Percentiles rank a stretch among this genome's conserved stretches.
phyloP scores from a whole-genome alignment of 2,329 filamentous ascomycete genomes.

The Hypoxylon sp. region DNA sequence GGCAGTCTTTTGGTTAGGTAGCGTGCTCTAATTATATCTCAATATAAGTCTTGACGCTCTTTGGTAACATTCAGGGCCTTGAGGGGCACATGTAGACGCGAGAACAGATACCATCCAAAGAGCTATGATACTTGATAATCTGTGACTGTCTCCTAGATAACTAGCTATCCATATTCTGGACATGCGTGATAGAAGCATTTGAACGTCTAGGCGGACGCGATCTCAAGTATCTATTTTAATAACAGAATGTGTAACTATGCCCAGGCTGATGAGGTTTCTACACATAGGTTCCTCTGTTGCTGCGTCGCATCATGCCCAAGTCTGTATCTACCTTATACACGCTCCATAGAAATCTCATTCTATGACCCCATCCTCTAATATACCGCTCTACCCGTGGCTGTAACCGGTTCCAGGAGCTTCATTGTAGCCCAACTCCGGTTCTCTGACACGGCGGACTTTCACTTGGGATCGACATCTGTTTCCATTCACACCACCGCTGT shows the following conservation, averaged over 20 bases:
- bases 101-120: neutral
- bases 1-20: neutral
- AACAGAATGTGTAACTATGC: neutral
- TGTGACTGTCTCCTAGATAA: neutral
- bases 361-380: neutral
- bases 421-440: neutral
- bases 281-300: too few species aligned
- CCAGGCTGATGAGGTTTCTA: too few species aligned
- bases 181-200: neutral
- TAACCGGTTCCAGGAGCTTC: neutral
- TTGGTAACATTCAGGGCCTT: neutral
- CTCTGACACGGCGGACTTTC: neutral
- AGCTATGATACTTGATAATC: neutral
- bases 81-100: neutral
- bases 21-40: neutral
- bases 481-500: neutral
- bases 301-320: neutral
- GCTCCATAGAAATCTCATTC: neutral
- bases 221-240: neutral
- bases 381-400: neutral
- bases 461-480: neutral
- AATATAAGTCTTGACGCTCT: neutral
- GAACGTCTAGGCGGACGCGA: neutral
- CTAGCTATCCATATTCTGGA: neutral
- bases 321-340: neutral